Percentiles rank a stretch among this genome's conserved stretches.
Conservation (phyloP, 768 basidiomycete species). For the Botryobasidium botryosum region DNA sequence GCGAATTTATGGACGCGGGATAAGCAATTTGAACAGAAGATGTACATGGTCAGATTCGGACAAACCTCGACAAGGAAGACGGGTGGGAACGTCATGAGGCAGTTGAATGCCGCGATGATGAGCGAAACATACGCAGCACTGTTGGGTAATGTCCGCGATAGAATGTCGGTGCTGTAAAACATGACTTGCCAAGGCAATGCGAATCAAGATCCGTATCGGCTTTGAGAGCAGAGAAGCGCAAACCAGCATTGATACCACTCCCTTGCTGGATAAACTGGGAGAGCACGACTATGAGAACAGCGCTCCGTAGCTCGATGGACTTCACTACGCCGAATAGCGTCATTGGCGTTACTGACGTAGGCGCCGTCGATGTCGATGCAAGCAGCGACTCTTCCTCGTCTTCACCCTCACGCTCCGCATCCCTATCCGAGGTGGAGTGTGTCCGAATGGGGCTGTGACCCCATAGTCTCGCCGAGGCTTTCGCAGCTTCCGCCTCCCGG, state of each 20-base stretch:
- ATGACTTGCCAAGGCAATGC: constrained; percentile 3
- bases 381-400: too few species aligned
- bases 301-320: neutral
- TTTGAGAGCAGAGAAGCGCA: constrained; percentile 15
- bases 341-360: neutral
- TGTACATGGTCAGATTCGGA: constrained; percentile 5
- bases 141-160: constrained; percentile 6
- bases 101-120: constrained; percentile 19
- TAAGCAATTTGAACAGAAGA: constrained; percentile 18
- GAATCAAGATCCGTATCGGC: neutral
- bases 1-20: constrained; percentile 18
- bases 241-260: constrained; percentile 14
- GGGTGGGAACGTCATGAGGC: constrained; percentile 25
- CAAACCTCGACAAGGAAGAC: constrained; percentile 25
- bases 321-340: neutral
- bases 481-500: neutral
- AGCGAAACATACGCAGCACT: constrained; percentile 10
- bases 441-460: too few species aligned
- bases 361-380: neutral
- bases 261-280: constrained; percentile 4
- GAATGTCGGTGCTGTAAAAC: constrained; percentile 12
- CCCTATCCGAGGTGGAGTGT: too few species aligned
- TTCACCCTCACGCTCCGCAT: too few species aligned
- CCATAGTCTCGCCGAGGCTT: neutral
- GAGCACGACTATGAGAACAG: constrained; percentile 4